phyloP scores from a whole-genome alignment of 371 early-diverging fungal species.

The Mortierella sp. region DNA sequence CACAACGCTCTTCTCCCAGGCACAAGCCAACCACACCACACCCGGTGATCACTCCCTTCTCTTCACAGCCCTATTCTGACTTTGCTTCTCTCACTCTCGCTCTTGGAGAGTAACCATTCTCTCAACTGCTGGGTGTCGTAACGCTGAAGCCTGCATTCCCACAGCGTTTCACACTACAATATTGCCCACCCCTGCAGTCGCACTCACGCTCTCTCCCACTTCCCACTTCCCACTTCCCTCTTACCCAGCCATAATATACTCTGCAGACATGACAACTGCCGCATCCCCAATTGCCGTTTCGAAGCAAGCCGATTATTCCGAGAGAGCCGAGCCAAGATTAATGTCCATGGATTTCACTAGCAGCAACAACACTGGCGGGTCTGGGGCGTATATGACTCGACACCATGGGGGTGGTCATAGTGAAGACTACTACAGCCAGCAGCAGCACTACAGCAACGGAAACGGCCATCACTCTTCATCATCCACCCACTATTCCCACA shows the following conservation, averaged over 20 bases:
- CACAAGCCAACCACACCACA: conserved; percentile 5
- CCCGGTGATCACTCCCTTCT: conserved; percentile 11
- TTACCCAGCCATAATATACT: neutral
- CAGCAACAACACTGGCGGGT: conserved; percentile 5
- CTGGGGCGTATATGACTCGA: conserved; percentile 15
- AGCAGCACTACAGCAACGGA: conserved; percentile 22
- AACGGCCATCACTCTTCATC: conserved; percentile 35
- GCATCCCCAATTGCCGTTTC: conserved; percentile 23
- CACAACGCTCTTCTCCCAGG: conserved; percentile 1
- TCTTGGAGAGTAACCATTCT: no score
- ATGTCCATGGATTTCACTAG: conserved; percentile 22
- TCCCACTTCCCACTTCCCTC: conserved; percentile 1
- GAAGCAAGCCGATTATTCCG: conserved; percentile 29
- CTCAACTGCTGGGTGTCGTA: no score
- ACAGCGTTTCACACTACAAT: conserved; percentile 10
- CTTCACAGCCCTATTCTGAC: neutral
- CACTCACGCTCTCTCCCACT: neutral
- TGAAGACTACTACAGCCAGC: conserved; percentile 27
- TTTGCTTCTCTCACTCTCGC: neutral
- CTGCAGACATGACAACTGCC: conserved; percentile 27
- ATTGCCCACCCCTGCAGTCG: neutral
- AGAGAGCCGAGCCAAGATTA: conserved; percentile 34
- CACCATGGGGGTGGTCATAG: conserved; percentile 23
- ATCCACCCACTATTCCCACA: conserved; percentile 28
- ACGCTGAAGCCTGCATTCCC: no score